These are phyloP conservation scores for Nissolia schottii DNA, from an alignment of 306 rosid species.

Conservation along the genomic window DNA sequence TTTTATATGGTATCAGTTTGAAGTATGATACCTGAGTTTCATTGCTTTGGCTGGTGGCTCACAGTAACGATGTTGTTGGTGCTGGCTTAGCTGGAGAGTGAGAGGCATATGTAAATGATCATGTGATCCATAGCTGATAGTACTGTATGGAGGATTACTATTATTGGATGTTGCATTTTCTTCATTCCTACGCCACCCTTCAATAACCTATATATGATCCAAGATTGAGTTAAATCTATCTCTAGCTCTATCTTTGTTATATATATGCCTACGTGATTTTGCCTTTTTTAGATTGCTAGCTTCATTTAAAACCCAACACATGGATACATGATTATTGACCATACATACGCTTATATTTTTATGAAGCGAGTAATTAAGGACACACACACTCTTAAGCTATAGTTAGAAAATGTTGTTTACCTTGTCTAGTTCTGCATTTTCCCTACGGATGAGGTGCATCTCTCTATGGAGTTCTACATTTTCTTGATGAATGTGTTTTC, in stretches of 20 bases:
- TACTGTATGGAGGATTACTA: slow-evolving; percentile 20
- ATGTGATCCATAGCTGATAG: slow-evolving; percentile 25
- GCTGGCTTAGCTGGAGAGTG: slow-evolving; percentile 58
- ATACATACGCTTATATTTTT: too few species aligned
- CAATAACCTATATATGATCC: slow-evolving; percentile 44
- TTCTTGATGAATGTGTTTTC: slow-evolving; percentile 34
- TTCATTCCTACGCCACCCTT: slow-evolving; percentile 19
- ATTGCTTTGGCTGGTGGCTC: slow-evolving; percentile 32
- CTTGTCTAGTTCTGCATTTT: slow-evolving; percentile 46
- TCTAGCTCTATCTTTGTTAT: too few species aligned
- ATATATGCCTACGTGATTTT: too few species aligned
- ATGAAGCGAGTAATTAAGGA: too few species aligned
- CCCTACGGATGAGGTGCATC: slow-evolving; percentile 28
- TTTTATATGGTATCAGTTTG: not conserved
- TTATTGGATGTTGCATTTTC: slow-evolving; percentile 19
- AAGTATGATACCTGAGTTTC: slow-evolving; percentile 53
- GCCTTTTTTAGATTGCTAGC: too few species aligned
- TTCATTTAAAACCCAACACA: too few species aligned
- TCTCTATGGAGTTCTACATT: slow-evolving; percentile 35
- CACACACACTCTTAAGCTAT: too few species aligned
- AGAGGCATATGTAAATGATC: slow-evolving; percentile 31
- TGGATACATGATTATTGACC: too few species aligned
- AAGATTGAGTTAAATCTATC: too few species aligned
- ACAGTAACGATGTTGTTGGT: slow-evolving; percentile 38
- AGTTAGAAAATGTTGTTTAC: slow-evolving; percentile 25